A percentile compares a stretch with the other conserved stretches of the same genome.
phyloP scores from a whole-genome alignment of 208 protist species.

The Crithidia expoeki region DNA sequence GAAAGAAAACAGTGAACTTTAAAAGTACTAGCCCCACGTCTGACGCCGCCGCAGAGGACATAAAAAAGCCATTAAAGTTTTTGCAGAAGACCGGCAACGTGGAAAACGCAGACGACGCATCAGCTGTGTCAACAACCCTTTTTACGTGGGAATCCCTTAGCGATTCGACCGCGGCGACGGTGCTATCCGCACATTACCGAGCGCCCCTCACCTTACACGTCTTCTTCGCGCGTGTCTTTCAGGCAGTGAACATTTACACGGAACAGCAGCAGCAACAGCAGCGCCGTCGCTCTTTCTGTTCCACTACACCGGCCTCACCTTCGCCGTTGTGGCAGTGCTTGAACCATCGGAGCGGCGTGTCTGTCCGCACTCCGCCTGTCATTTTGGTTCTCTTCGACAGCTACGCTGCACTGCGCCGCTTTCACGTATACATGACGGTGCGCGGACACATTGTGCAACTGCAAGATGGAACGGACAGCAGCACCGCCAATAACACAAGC shows the following conservation, averaged over 20 bases:
- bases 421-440: constrained; percentile 79
- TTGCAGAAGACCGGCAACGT: background rate
- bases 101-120: too few species aligned
- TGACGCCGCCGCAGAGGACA: too few species aligned
- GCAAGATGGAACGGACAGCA: constrained; percentile 43
- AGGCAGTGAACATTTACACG: constrained; percentile 30
- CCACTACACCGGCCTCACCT: background rate
- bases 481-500: background rate
- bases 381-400: constrained; percentile 64
- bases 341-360: background rate
- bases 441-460: constrained; percentile 65
- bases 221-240: constrained; percentile 54
- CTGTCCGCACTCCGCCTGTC: constrained; percentile 19
- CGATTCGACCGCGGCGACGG: background rate
- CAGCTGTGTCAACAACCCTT: background rate
- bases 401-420: constrained; percentile 58
- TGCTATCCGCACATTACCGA: constrained; percentile 27
- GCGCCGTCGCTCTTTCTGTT: background rate
- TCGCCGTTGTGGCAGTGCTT: background rate
- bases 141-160: background rate
- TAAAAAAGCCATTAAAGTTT: too few species aligned
- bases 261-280: constrained; percentile 17
- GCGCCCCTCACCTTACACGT: constrained; percentile 38
- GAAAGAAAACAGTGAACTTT: background rate
- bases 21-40: too few species aligned